Base-by-base conservation (phyloP, 371 early-diverging fungal species). In the Mortierella sp. region DNA sequence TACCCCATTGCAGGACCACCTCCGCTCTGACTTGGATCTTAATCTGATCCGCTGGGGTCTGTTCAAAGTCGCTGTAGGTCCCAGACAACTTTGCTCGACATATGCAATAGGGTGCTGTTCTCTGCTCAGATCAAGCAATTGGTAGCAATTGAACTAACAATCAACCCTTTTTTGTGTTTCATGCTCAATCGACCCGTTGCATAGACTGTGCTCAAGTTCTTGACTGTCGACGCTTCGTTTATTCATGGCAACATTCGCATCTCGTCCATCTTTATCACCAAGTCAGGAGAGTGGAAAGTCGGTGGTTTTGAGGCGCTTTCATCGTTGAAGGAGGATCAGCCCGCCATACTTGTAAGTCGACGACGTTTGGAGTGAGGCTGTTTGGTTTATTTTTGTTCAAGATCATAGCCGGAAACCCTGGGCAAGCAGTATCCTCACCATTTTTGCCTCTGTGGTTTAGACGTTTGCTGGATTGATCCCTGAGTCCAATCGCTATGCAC, bases 271-370 rank as follows among this genome's bases (percentile, higher is more conserved):
- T 98, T 94, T 84, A 93, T 93, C 48, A 97, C 96, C 44, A 91
- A 91, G 74, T 95, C 96, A 5, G 97, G 98, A 54, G 99, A 99
- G 87, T 99, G 98, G 98, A 96, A 95, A 78, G 88, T 98, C 44
- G 97, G 96, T 26, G 98, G 98, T 5, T 91, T 97, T 74, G 99
- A 98, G 77, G 77, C 95, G 21, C 79, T 96, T 16, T 91, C 94
- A 44, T 93, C 93, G 6, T 84, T 94, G 78, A 92, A 93, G 69
- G 96, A 95, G 72, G 95, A 95, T 69, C 90, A 90, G 69, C 94
- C 94, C 0, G 87, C 93, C 24, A 89, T 96, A 40, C 80, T 93
- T 82, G 93, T 93, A 90, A 81, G 73, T 76, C n/a, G 14, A 14
- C 43, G 44, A 57, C 34, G 40, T 40, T 21, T 40, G 43, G 2